Percentiles rank a stretch among this genome's conserved stretches.
These are phyloP conservation scores for Vitis riparia DNA, from an alignment of 164 flowering plant genomes.

Conservation along the genomic window DNA sequence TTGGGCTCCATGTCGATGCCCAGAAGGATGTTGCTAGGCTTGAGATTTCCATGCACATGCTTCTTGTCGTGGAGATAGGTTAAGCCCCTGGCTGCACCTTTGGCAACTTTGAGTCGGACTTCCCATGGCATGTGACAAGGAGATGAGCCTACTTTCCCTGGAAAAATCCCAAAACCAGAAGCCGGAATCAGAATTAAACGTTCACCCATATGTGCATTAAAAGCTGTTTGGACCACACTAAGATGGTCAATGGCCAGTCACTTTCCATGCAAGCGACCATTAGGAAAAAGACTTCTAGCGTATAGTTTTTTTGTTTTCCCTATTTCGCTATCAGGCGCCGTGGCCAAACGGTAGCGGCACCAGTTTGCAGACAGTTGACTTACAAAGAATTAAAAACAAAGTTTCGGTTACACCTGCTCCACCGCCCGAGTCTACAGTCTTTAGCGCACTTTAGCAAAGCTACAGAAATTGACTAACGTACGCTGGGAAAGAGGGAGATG, in stretches of 20 bases:
- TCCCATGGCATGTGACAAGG: conserved; percentile 92
- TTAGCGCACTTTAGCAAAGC: conserved; percentile 20
- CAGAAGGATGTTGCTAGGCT: conserved; percentile 82
- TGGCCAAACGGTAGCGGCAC: conserved; percentile 7
- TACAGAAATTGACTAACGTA: neutral
- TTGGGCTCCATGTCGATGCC: conserved; percentile 84
- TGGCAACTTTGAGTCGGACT: conserved; percentile 76
- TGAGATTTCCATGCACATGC: conserved; percentile 91
- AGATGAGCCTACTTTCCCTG: conserved; percentile 84
- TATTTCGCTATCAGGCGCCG: conserved; percentile 24
- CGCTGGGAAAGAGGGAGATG: neutral
- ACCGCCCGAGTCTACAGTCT: conserved; percentile 11
- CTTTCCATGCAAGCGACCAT: neutral
- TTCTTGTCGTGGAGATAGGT: conserved; percentile 89
- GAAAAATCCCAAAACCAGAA: neutral
- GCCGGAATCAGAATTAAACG: neutral
- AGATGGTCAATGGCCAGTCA: neutral
- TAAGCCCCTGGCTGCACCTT: conserved; percentile 87
- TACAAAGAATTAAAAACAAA: conserved; percentile 27
- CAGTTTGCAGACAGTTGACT: conserved; percentile 27
- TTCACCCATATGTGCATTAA: neutral
- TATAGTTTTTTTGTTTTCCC: neutral
- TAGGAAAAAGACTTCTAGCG: neutral
- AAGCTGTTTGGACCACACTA: neutral
- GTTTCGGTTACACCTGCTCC: conserved; percentile 50